Evolutionary conservation across 805 yeast genomes (phyloP).

Genomic region (Lachancea mirantina): DNA sequence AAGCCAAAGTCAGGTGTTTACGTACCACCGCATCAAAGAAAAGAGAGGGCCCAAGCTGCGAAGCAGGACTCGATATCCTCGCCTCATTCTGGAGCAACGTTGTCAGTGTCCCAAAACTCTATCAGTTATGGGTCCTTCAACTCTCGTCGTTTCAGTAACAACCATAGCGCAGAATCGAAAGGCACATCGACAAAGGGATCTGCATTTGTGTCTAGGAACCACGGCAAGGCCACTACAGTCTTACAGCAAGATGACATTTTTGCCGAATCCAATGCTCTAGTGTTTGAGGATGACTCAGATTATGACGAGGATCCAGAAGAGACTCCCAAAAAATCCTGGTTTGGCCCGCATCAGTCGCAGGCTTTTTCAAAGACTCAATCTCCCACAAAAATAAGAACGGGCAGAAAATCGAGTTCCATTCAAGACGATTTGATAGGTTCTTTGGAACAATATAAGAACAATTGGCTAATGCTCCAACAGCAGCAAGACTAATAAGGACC

Average conservation of each 20-base stretch:
- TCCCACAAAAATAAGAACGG: slow-evolving; percentile 12
- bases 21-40: slow-evolving; percentile 50
- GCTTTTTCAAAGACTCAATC: slow-evolving; percentile 4
- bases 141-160: slow-evolving; percentile 5
- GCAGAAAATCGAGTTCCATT: slow-evolving; percentile 26
- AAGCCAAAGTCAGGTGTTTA: slow-evolving; percentile 31
- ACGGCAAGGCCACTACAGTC: slow-evolving; percentile 23
- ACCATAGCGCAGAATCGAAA: background rate
- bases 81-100: slow-evolving; percentile 12
- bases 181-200: background rate
- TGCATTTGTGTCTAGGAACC: slow-evolving; percentile 15
- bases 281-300: slow-evolving; percentile 31
- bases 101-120: slow-evolving; percentile 20
- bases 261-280: slow-evolving; percentile 24
- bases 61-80: slow-evolving; percentile 1
- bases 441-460: slow-evolving; percentile 32
- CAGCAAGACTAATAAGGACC: slow-evolving; percentile 23
- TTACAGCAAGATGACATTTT: slow-evolving; percentile 25
- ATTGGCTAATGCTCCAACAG: slow-evolving; percentile 32
- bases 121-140: slow-evolving; percentile 15
- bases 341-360: slow-evolving; percentile 19
- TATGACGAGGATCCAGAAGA: slow-evolving; percentile 5
- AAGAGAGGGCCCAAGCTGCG: slow-evolving; percentile 16
- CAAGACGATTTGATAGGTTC: slow-evolving; percentile 32
- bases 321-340: slow-evolving; percentile 13